Percentiles rank a stretch among this genome's conserved stretches.
Conservation (phyloP, 768 basidiomycete species). For the Lactarius deliciosus region DNA sequence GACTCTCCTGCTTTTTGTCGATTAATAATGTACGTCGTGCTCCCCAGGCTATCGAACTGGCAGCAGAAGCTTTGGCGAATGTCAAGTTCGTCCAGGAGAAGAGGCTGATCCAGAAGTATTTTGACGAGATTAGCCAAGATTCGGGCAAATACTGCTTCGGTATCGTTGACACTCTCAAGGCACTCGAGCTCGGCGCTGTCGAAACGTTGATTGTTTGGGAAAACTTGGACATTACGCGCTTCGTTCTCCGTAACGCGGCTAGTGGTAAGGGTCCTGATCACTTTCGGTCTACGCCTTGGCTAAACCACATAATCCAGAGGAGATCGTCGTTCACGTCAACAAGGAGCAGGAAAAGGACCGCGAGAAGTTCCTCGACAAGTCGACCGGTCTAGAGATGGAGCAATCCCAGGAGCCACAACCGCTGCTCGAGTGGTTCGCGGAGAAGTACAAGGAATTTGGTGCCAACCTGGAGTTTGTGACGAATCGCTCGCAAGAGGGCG, state of each 20-base stretch:
- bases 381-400: constrained; percentile 96
- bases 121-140: constrained; percentile 98
- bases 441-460: constrained; percentile 98
- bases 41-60: constrained; percentile 88
- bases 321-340: constrained; percentile 72
- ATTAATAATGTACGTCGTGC: not conserved
- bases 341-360: constrained; percentile 90
- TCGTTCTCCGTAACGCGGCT: constrained; percentile 87
- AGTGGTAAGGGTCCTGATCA: constrained; percentile 53
- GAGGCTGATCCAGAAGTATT: constrained; percentile 95
- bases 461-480: constrained; percentile 95
- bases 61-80: constrained; percentile 92
- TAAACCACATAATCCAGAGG: constrained; percentile 51
- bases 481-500: constrained; percentile 94
- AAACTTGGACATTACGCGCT: constrained; percentile 88
- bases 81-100: constrained; percentile 99
- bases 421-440: constrained; percentile 97
- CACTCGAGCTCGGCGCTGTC: constrained; percentile 92
- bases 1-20: not conserved
- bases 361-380: constrained; percentile 94
- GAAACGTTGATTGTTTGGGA: constrained; percentile 99
- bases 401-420: constrained; percentile 75
- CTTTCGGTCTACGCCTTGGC: not conserved
- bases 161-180: constrained; percentile 94
- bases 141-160: constrained; percentile 97